Percentiles rank a stretch among this genome's conserved stretches.
Conservation (phyloP, 1,284 basidiomycete genomes). For the Leccinum pachyderme region DNA sequence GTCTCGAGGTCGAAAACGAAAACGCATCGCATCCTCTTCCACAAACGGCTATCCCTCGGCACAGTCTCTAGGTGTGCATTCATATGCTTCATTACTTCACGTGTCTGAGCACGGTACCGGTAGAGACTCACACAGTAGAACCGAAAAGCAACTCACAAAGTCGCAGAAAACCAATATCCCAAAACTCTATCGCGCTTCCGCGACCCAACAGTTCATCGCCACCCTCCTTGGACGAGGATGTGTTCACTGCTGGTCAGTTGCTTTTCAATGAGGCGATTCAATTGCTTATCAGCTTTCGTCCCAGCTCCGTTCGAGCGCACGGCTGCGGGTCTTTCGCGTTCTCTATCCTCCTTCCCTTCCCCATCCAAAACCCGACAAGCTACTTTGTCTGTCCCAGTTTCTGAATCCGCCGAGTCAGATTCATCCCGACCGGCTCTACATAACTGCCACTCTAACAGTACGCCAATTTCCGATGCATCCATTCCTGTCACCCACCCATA, state of each 20-base stretch:
- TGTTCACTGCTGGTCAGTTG: slow-evolving; percentile 15
- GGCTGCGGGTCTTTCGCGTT: slow-evolving; percentile 10
- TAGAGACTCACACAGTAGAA: slow-evolving; percentile 7
- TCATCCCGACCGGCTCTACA: background rate
- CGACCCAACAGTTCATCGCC: slow-evolving; percentile 3
- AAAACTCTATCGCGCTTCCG: background rate
- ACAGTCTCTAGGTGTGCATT: slow-evolving; percentile 22
- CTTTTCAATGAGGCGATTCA: background rate
- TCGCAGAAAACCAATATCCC: slow-evolving; percentile 10
- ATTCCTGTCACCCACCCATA: slow-evolving; percentile 3
- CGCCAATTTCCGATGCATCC: slow-evolving; percentile 2
- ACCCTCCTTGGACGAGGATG: background rate
- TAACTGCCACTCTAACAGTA: background rate
- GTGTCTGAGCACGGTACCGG: slow-evolving; percentile 10
- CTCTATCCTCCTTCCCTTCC: slow-evolving; percentile 5
- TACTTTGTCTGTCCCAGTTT: slow-evolving; percentile 4
- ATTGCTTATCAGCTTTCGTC: slow-evolving; percentile 7
- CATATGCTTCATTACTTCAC: slow-evolving; percentile 4
- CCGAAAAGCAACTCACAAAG: slow-evolving; percentile 8
- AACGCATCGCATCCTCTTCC: slow-evolving; percentile 20
- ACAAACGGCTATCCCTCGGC: background rate
- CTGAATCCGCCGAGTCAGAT: slow-evolving; percentile 10
- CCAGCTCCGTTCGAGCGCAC: slow-evolving; percentile 12
- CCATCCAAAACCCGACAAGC: slow-evolving; percentile 10
- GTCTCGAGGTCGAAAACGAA: slow-evolving; percentile 22